Base-by-base conservation (phyloP, 1,139 yeast genomes). In the Magnusiomyces fungicola region DNA sequence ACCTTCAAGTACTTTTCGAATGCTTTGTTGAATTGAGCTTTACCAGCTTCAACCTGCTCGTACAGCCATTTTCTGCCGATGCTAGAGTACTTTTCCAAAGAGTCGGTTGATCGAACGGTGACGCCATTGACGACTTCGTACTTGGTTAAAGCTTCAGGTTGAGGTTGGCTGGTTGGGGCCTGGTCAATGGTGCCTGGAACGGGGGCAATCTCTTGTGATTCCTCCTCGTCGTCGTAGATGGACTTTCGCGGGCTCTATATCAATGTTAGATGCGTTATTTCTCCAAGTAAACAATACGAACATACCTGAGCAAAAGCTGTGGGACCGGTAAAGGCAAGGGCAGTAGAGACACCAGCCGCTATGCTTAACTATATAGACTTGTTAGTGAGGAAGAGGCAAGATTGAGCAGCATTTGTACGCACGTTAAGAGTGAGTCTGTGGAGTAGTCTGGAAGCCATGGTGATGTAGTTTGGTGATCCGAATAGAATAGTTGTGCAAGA, bases 161-260 rank as follows among this genome's bases (percentile, higher is more conserved):
- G 75, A 29, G 74, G 64, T 5, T 37, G 10, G 10, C 7, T 27
- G 9, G 72, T 76, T 23, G 75, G 67, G n/a, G 80, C 77, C n/a
- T 79, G 69, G n/a, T 70, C 67, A 2, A 71, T 69, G 76, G 75
- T 19, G 80, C 87, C 57, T 78, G 85, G 53, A 71, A 68, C 37
- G 78, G 83, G 48, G 66, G 74, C 48, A 70, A 71, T 36, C 21
- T 54, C 53, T 25, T 46, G 40, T 67, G 66, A 43, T 37, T 56
- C 58, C 34, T 57, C 58, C 32, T 71, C 69, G 47, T 80, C 83
- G 53, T 78, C 83, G 62, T 85, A 83, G 60, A 83, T 83, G 53
- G 85, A 73, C 56, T 69, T 72, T 50, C 61, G 62, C 4, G 44
- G n/a, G n/a, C n/a, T n/a, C n/a, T n/a, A n/a, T n/a, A n/a, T n/a